phyloP scores from a whole-genome alignment of 2,329 filamentous ascomycete species.

The Zasmidium cellare region DNA sequence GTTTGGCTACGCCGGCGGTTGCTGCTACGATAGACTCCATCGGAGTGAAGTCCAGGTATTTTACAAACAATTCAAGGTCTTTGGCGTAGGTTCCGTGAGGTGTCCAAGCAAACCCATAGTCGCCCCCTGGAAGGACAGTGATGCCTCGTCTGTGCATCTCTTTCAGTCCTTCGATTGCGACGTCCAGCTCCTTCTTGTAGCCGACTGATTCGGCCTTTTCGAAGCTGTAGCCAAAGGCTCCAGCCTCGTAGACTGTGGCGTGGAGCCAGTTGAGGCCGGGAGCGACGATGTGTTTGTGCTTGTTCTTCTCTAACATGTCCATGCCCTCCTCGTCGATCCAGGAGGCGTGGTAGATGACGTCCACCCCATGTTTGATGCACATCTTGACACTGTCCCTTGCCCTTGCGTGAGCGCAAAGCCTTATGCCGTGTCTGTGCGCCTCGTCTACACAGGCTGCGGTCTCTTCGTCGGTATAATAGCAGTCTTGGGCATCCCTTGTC shows the following conservation, averaged over 20 bases:
- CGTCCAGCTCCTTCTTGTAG: constrained; percentile 45
- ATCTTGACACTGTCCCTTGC: constrained; percentile 47
- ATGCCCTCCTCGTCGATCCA: constrained; percentile 46
- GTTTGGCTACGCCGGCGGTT: constrained; percentile 40
- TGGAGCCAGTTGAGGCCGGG: constrained; percentile 48
- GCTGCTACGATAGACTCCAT: constrained; percentile 39
- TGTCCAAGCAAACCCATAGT: constrained; percentile 52
- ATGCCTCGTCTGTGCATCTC: constrained; percentile 51
- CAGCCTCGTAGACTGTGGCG: constrained; percentile 40
- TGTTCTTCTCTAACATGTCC: constrained; percentile 42
- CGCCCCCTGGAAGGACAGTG: constrained; percentile 40
- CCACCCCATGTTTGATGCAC: constrained; percentile 47
- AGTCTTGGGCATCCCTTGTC: constrained; percentile 41
- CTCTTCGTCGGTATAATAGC: constrained; percentile 49
- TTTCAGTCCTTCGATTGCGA: constrained; percentile 39
- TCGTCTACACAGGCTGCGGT: constrained; percentile 52
- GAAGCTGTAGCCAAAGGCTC: constrained; percentile 43
- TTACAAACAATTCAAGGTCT: background rate
- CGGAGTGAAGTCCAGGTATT: constrained; percentile 31
- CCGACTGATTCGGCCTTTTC: constrained; percentile 47
- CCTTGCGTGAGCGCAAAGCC: constrained; percentile 43
- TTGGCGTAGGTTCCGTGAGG: constrained; percentile 39
- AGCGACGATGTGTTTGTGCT: constrained; percentile 42
- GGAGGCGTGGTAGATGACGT: constrained; percentile 51
- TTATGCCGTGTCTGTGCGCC: constrained; percentile 41